These are phyloP conservation scores for Psilocybe cubensis DNA, from an alignment of 768 basidiomycete species.

Conservation along the genomic window DNA sequence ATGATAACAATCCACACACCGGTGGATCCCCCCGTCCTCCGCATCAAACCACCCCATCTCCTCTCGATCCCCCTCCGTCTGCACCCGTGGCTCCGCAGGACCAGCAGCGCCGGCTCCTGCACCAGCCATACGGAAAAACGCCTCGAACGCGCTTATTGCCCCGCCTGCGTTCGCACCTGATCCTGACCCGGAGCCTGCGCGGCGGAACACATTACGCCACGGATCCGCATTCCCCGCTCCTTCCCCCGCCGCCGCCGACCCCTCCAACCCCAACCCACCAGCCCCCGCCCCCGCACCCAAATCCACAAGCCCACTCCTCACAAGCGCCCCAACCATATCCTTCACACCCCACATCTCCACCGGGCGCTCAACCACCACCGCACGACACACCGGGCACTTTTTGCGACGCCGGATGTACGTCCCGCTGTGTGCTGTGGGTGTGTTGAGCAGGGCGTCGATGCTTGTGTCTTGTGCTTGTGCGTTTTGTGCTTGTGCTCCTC, in stretches of 20 bases:
- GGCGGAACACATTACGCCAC: constrained; percentile 68
- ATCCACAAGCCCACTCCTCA: constrained; percentile 56
- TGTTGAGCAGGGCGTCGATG: constrained; percentile 28
- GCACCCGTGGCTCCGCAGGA: constrained; percentile 8
- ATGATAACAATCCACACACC: constrained; percentile 77
- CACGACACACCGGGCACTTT: constrained; percentile 78
- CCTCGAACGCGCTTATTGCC: not conserved
- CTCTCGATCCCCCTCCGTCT: constrained; percentile 32
- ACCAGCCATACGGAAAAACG: constrained; percentile 1
- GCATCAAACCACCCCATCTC: constrained; percentile 68
- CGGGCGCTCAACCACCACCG: constrained; percentile 58
- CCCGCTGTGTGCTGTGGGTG: constrained; percentile 44
- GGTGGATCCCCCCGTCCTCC: constrained; percentile 78
- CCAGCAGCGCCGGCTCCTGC: no score
- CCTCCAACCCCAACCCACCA: no score
- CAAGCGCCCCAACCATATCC: constrained; percentile 55
- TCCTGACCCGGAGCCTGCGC: constrained; percentile 10
- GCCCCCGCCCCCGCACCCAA: no score
- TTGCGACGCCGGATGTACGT: constrained; percentile 59
- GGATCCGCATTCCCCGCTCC: constrained; percentile 48
- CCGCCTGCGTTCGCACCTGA: no score
- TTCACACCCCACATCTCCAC: constrained; percentile 77
- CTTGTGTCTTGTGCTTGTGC: constrained; percentile 10
- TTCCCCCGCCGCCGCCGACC: constrained; percentile 28
- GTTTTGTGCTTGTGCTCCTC: constrained; percentile 36